Evolutionary conservation across 805 yeast species (phyloP), one percentile per base, ranked within the genome.

Genomic region (Candida koratica): DNA sequence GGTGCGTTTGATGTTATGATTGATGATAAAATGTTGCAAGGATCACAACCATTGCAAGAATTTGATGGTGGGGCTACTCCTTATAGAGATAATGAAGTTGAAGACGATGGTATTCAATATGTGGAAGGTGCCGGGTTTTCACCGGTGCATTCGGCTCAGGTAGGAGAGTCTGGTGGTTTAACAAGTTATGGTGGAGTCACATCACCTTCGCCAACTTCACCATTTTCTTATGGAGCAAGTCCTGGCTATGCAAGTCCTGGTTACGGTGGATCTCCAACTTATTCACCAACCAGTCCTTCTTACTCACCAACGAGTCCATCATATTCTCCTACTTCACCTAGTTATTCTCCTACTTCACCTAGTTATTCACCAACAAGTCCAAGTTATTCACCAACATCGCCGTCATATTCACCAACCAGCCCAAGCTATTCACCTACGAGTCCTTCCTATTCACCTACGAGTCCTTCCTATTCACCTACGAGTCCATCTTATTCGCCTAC

Each of bases 1-100:
- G 99, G 99, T 57, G 83, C 95, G 1, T 93, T 93, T 56, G 97
- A 93, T 57, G 90, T 93, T 25, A 80, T 86, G 80, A 81, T 93
- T 42, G 96, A 93, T 60, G 97, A 93, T 51, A 79, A 79, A 53
- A 79, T 87, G 71, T 71, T 90, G 56, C 79, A 81, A 37, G 58
- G 73, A 32, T 67, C 83, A 27, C 79, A 85, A 20, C 67, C 63
- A 15, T 53, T 33, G 20, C 42, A 42, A 37, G 44, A 39, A 17
- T 32, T 39, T 36, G 71, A 66, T 35, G 96, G 97, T 46, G 84
- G 90, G 38, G 90, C 93, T 26, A 88, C 98, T 32, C 96, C 96
- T 31, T 89, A 89, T 62, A 86, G 84, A 53, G 73, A 68, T 22
- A 84, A 75, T 41, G 84, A 75, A 41, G 62, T 64, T 69, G 69